These are phyloP conservation scores for Pseudocercospora musae DNA, from an alignment of 2,329 filamentous ascomycete species.

Conservation along the genomic window DNA sequence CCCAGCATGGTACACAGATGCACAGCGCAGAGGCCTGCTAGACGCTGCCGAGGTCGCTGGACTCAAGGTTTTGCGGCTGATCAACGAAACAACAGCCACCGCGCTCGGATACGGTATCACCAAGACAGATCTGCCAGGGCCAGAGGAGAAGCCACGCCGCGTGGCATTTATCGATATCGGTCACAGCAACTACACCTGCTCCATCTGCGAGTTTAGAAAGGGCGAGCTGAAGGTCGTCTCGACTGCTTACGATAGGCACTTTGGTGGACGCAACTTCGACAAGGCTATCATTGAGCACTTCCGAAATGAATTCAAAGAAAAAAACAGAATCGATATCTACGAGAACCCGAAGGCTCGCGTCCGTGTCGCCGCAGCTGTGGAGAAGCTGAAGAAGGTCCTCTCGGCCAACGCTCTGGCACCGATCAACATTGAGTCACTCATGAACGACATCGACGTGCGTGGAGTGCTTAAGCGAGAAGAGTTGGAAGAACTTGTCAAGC, in stretches of 20 bases:
- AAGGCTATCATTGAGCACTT: constrained; percentile 92
- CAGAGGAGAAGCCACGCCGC: constrained; percentile 87
- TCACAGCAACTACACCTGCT: constrained; percentile 92
- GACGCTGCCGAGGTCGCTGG: constrained; percentile 93
- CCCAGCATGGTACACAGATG: constrained; percentile 94
- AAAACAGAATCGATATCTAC: constrained; percentile 91
- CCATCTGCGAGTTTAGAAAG: constrained; percentile 94
- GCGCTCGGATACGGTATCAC: constrained; percentile 97
- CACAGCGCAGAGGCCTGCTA: constrained; percentile 82
- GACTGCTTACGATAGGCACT: constrained; percentile 90
- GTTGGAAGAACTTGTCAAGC: constrained; percentile 84
- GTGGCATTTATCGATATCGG: constrained; percentile 94
- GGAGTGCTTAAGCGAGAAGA: constrained; percentile 90
- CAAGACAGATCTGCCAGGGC: constrained; percentile 83
- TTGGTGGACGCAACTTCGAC: constrained; percentile 97
- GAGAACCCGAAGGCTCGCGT: constrained; percentile 85
- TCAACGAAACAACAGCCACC: constrained; percentile 97
- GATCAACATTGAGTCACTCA: constrained; percentile 94
- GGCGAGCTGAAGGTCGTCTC: constrained; percentile 92
- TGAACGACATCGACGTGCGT: constrained; percentile 94
- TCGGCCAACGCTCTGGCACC: constrained; percentile 92
- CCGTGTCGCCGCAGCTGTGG: constrained; percentile 80
- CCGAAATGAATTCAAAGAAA: constrained; percentile 91
- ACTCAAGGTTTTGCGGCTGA: constrained; percentile 85
- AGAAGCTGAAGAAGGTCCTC: constrained; percentile 98